Evolutionary conservation across 345 rosid species (phyloP).

Genomic region (Excoecaria cochinchinensis): DNA sequence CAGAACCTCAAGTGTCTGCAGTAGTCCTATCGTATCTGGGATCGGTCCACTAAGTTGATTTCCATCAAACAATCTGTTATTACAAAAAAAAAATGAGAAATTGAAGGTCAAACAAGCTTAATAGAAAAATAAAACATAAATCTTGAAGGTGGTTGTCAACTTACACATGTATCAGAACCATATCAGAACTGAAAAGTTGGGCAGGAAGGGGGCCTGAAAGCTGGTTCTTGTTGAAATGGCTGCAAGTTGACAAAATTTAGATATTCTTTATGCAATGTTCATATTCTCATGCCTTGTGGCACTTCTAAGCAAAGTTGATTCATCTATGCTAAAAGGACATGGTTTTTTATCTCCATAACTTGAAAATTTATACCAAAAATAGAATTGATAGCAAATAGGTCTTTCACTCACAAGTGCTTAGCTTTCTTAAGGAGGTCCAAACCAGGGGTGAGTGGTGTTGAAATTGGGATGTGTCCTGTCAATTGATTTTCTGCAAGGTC

Average conservation of each 20-base stretch:
- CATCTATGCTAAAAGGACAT: not conserved
- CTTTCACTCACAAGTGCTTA: conserved; percentile 76
- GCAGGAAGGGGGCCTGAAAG: conserved; percentile 78
- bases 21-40: conserved; percentile 61
- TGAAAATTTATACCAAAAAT: no score
- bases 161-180: conserved; percentile 89
- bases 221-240: conserved; percentile 93
- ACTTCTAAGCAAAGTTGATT: not conserved
- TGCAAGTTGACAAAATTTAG: conserved; percentile 35
- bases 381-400: no score
- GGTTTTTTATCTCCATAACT: no score
- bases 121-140: not conserved
- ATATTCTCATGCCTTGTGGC: not conserved
- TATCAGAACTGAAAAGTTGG: conserved; percentile 60
- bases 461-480: conserved; percentile 74
- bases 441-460: conserved; percentile 56
- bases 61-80: conserved; percentile 70
- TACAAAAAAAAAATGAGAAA: conserved; percentile 7
- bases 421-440: conserved; percentile 70
- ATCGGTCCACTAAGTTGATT: conserved; percentile 67
- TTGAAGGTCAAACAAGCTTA: not conserved
- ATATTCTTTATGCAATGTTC: not conserved
- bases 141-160: conserved; percentile 22
- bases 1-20: conserved; percentile 95
- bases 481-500: conserved; percentile 88